Evolutionary conservation across 106 monocot genomes (phyloP).

Genomic region (Phalaenopsis aphrodite): DNA sequence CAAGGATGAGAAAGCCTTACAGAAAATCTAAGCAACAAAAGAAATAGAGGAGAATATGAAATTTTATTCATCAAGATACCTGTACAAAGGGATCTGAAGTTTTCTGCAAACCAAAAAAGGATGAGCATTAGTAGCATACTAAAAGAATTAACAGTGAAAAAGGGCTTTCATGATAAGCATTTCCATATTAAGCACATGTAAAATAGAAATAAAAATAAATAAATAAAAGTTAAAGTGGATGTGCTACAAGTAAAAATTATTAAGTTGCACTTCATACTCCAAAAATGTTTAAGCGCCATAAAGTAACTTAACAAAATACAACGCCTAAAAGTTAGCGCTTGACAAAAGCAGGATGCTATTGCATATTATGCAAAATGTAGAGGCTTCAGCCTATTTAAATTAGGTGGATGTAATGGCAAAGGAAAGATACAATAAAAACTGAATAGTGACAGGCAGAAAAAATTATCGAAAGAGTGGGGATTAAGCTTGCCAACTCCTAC

Average conservation of each 20-base stretch:
- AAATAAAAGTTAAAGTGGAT: not conserved
- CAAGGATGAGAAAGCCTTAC: not conserved
- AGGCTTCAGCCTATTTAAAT: not conserved
- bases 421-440: not conserved
- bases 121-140: conserved; percentile 8
- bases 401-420: not conserved
- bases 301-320: not conserved
- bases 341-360: not conserved
- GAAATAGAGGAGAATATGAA: not conserved
- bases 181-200: not conserved
- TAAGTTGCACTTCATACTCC: not conserved
- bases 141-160: not conserved
- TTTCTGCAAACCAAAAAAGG: conserved; percentile 54
- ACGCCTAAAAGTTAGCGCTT: not conserved
- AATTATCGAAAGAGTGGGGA: not conserved
- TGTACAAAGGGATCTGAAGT: conserved; percentile 90
- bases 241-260: not conserved
- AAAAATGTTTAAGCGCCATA: not conserved
- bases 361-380: not conserved
- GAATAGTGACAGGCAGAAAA: not conserved
- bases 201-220: not conserved
- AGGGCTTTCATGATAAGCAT: not conserved
- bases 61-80: conserved; percentile 27
- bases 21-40: not conserved
- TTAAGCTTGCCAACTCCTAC: not conserved